These are phyloP conservation scores for Sclerotinia minor DNA, from an alignment of 2,329 filamentous ascomycete genomes.

Conservation along the genomic window DNA sequence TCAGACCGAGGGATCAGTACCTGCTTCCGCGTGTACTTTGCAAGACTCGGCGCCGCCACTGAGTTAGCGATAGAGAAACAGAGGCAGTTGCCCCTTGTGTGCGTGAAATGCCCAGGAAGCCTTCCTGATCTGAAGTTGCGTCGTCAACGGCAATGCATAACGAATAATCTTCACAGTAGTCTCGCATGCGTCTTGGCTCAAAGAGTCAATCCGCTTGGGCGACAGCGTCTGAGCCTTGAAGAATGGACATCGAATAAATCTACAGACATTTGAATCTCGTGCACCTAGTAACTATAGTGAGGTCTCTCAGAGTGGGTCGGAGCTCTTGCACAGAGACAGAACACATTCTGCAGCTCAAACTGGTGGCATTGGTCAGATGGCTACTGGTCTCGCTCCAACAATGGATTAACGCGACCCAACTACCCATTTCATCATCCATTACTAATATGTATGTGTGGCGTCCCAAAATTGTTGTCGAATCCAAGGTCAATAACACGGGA, in stretches of 20 bases:
- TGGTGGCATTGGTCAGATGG: neutral
- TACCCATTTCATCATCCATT: neutral
- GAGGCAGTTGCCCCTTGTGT: neutral
- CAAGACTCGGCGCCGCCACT: neutral
- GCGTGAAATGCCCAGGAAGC: neutral
- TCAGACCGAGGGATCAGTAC: neutral
- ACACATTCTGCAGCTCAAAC: too few relatives aligned
- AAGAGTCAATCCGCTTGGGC: neutral
- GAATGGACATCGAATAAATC: neutral
- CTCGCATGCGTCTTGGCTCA: neutral
- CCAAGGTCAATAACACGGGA: too few relatives aligned
- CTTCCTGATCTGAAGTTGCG: neutral
- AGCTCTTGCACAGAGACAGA: too few relatives aligned
- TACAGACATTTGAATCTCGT: neutral
- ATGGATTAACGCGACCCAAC: neutral
- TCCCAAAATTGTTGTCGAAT: too few relatives aligned
- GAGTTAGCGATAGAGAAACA: neutral
- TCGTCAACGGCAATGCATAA: neutral
- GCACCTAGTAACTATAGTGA: neutral
- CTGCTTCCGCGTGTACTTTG: neutral
- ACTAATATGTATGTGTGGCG: too few relatives aligned
- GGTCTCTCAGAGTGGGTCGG: neutral
- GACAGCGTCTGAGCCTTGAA: neutral
- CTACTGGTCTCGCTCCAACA: neutral
- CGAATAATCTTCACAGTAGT: neutral